Evolutionary conservation across 2,329 filamentous ascomycete genomes (phyloP).

Genomic region (Phaeosphaeria sp.): DNA sequence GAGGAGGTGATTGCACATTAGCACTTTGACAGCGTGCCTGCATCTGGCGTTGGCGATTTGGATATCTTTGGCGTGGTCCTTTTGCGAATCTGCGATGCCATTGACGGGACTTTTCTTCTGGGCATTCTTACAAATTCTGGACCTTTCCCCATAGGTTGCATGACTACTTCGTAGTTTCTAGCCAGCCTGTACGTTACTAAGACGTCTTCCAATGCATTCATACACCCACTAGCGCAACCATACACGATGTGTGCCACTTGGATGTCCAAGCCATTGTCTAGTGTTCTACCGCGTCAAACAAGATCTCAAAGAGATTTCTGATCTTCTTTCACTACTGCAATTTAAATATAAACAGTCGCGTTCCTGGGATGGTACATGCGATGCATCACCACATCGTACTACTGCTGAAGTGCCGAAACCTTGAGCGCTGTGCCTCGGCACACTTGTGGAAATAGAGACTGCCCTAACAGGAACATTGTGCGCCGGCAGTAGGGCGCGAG

Average conservation of each 20-base stretch:
- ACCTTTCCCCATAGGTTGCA: too few species aligned
- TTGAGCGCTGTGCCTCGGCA: background rate
- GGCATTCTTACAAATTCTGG: too few species aligned
- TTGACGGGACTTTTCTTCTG: too few species aligned
- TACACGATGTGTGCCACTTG: background rate
- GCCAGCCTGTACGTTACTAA: background rate
- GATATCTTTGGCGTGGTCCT: background rate
- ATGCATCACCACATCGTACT: background rate
- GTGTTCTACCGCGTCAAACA: too few species aligned
- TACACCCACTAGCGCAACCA: background rate
- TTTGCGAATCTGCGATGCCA: background rate
- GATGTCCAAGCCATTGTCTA: too few species aligned
- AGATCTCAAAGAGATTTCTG: too few species aligned
- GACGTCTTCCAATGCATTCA: background rate
- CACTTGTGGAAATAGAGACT: background rate
- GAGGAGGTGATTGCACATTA: too few species aligned
- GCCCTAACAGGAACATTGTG: background rate
- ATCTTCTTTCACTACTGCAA: too few species aligned
- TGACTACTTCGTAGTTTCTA: background rate
- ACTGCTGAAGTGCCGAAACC: background rate
- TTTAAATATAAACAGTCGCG: too few species aligned
- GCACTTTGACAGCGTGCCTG: background rate
- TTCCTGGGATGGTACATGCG: too few species aligned
- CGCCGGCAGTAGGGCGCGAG: too few species aligned
- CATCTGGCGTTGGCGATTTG: background rate